Percentiles rank a stretch among this genome's conserved stretches.
These are phyloP conservation scores for Cladosporium phlei DNA, from an alignment of 2,329 filamentous ascomycete species.

Conservation along the genomic window DNA sequence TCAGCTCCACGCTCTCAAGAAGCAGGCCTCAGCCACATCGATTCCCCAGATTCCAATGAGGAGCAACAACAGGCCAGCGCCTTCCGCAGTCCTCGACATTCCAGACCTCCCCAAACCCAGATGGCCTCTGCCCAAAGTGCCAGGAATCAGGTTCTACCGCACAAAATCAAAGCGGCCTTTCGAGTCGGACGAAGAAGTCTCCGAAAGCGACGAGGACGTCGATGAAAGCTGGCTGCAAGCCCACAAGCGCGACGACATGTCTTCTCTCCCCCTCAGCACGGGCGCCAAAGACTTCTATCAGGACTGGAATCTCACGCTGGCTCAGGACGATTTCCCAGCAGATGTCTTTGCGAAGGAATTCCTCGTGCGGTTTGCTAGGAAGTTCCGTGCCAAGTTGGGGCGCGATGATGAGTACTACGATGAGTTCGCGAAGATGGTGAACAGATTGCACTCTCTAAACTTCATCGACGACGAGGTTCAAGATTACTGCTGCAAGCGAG, in stretches of 20 bases:
- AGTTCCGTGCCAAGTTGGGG: slow-evolving; percentile 22
- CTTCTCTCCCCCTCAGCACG: slow-evolving; percentile 21
- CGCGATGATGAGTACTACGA: slow-evolving; percentile 25
- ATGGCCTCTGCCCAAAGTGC: slow-evolving; percentile 35
- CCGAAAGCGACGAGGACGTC: slow-evolving; percentile 42
- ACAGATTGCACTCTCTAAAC: slow-evolving; percentile 21
- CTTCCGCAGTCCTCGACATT: slow-evolving; percentile 1
- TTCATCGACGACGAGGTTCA: slow-evolving; percentile 1
- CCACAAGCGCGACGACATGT: slow-evolving; percentile 29
- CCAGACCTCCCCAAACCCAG: slow-evolving; percentile 3
- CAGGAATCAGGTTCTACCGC: slow-evolving; percentile 37
- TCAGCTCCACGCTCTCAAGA: not conserved
- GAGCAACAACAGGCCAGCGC: not conserved
- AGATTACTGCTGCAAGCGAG: not conserved
- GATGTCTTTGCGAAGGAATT: slow-evolving; percentile 34
- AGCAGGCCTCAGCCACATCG: not conserved
- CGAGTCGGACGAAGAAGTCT: slow-evolving; percentile 34
- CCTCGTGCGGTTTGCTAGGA: slow-evolving; percentile 37
- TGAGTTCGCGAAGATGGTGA: slow-evolving; percentile 32
- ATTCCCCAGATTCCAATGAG: too few species aligned
- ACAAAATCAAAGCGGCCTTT: slow-evolving; percentile 36
- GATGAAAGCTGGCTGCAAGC: slow-evolving; percentile 36
- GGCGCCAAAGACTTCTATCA: slow-evolving; percentile 32
- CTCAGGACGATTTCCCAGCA: slow-evolving; percentile 32
- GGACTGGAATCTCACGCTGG: slow-evolving; percentile 35